These are phyloP conservation scores for Mayamaea pseudoterrestris DNA, from an alignment of 108 stramenopile genomes.

Conservation along the genomic window DNA sequence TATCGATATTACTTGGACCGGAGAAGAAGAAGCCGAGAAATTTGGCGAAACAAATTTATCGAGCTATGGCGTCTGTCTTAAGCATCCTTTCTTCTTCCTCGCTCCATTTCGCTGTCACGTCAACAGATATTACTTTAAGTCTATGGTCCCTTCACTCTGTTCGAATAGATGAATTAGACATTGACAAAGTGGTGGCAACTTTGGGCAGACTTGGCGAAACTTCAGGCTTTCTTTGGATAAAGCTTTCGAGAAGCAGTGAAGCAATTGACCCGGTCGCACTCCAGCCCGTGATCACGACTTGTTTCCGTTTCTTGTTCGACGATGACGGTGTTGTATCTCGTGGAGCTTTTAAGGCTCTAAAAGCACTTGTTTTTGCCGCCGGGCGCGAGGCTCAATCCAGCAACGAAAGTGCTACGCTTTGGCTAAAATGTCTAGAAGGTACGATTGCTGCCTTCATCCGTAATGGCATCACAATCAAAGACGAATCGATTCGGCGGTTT, in stretches of 20 bases:
- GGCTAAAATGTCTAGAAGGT: slow-evolving; percentile 59
- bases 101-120: slow-evolving; percentile 5
- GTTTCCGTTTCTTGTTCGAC: slow-evolving; percentile 60
- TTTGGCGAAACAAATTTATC: slow-evolving; percentile 24
- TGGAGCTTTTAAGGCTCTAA: slow-evolving; percentile 52
- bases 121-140: slow-evolving; percentile 25
- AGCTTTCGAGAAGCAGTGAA: slow-evolving; percentile 13
- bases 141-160: slow-evolving; percentile 40
- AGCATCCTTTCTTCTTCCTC: not conserved
- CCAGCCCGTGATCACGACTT: slow-evolving; percentile 46
- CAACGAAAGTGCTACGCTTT: slow-evolving; percentile 9
- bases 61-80: slow-evolving; percentile 15
- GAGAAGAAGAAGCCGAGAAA: slow-evolving; percentile 44
- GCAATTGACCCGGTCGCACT: slow-evolving; percentile 24
- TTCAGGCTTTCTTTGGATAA: slow-evolving; percentile 24
- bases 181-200: slow-evolving; percentile 55
- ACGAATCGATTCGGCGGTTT: slow-evolving; percentile 28
- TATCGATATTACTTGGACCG: slow-evolving; percentile 53
- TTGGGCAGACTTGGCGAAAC: slow-evolving; percentile 37
- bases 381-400: slow-evolving; percentile 14
- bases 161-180: slow-evolving; percentile 70
- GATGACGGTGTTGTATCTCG: slow-evolving; percentile 68
- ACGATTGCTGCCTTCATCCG: slow-evolving; percentile 41
- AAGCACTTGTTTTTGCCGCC: slow-evolving; percentile 36
- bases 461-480: slow-evolving; percentile 34